These are phyloP conservation scores for Blastobotrys buckinghamii DNA, from an alignment of 1,139 yeast species.

Conservation along the genomic window DNA sequence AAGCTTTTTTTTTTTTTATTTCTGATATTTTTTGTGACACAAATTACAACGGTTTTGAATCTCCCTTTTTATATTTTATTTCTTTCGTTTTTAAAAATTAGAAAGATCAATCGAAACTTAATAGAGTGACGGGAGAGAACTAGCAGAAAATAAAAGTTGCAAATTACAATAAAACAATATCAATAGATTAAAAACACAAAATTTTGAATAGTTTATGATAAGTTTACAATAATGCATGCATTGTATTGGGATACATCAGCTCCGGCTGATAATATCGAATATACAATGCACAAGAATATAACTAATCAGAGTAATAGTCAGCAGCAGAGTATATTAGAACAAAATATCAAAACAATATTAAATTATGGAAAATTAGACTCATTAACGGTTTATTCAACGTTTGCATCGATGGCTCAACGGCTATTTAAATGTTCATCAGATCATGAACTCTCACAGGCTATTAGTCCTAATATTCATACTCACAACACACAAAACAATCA, in stretches of 20 bases:
- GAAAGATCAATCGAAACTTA: no score
- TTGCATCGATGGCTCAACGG: conserved; percentile 10
- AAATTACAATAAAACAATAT: no score
- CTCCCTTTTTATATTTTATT: no score
- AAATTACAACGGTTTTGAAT: no score
- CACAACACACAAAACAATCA: background rate
- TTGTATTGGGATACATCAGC: conserved; percentile 9
- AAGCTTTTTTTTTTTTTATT: no score
- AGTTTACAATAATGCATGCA: conserved; percentile 3
- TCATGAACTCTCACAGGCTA: conserved; percentile 2
- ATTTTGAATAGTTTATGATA: conserved; percentile 2
- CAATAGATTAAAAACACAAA: no score
- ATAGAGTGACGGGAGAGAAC: no score
- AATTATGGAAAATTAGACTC: background rate
- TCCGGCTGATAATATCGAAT: background rate
- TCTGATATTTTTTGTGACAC: no score
- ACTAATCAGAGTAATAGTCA: background rate
- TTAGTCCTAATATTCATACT: background rate
- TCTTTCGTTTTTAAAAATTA: no score
- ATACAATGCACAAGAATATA: background rate
- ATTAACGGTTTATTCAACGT: conserved; percentile 9
- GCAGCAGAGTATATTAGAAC: background rate
- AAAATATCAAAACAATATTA: conserved; percentile 3
- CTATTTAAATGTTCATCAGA: conserved; percentile 10
- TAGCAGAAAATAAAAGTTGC: no score